phyloP scores from a whole-genome alignment of 2,329 filamentous ascomycete genomes.

The Dissoconium aciculare region DNA sequence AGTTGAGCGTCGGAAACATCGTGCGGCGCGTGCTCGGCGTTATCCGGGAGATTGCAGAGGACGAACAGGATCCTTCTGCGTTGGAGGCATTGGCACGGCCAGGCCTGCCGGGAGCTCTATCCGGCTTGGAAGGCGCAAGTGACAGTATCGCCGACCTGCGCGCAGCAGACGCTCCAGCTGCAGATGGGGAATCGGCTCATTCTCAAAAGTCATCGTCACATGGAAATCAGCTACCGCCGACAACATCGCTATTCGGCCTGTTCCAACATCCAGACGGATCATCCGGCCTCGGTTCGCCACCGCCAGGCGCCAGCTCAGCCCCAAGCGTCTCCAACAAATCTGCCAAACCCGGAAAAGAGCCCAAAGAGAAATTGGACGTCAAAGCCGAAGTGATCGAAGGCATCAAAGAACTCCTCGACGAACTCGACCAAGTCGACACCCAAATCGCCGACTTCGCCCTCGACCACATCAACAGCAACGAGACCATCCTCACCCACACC shows the following conservation, averaged over 20 bases:
- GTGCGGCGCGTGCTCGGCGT: conserved; percentile 78
- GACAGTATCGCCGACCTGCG: neutral
- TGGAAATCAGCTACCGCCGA: conserved; percentile 37
- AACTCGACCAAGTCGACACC: conserved; percentile 82
- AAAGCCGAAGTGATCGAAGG: conserved; percentile 85
- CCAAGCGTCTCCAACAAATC: too few species aligned
- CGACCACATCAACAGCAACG: conserved; percentile 83
- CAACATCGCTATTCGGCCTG: conserved; percentile 74
- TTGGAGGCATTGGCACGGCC: conserved; percentile 43
- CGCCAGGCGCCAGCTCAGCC: conserved; percentile 24
- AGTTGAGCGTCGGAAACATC: conserved; percentile 89
- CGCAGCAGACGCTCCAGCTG: neutral
- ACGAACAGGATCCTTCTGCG: conserved; percentile 40
- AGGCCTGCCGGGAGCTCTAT: conserved; percentile 27
- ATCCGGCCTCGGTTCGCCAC: conserved; percentile 36
- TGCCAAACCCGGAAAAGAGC: conserved; percentile 20
- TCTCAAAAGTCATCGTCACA: conserved; percentile 44
- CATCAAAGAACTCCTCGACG: conserved; percentile 90
- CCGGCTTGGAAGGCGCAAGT: conserved; percentile 5
- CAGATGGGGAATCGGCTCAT: neutral
- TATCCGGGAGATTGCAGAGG: conserved; percentile 79
- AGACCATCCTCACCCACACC: conserved; percentile 80
- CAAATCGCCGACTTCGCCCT: conserved; percentile 81
- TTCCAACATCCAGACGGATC: conserved; percentile 50
- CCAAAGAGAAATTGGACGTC: conserved; percentile 43